Conservation (phyloP, 805 yeast species). For the Metschnikowia aberdeeniae region DNA sequence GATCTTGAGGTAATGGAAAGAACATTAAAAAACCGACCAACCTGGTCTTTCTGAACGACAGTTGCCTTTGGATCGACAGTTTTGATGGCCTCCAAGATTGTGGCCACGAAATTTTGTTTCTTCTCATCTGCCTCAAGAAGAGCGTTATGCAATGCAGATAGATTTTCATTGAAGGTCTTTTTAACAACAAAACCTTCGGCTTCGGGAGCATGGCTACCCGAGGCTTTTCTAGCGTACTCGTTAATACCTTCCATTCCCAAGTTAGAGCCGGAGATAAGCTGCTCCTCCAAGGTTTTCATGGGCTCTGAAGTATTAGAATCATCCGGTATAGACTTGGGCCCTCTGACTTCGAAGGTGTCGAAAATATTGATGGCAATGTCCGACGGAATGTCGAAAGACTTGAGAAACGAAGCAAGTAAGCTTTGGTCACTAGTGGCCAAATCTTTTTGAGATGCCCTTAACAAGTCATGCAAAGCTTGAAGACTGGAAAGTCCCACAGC, state of each 20-base stretch:
- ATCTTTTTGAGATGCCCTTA: conserved; percentile 17
- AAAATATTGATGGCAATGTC: conserved; percentile 41
- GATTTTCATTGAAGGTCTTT: conserved; percentile 27
- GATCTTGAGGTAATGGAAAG: conserved; percentile 45
- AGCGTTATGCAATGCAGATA: conserved; percentile 32
- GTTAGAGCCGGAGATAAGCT: background rate
- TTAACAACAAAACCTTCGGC: conserved; percentile 29
- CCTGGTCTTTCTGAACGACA: conserved; percentile 26
- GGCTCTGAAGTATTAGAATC: background rate
- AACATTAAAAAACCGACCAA: conserved; percentile 36
- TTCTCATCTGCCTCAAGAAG: conserved; percentile 23
- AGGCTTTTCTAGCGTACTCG: background rate
- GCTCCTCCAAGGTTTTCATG: conserved; percentile 1
- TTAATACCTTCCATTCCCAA: background rate
- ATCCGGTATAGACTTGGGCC: background rate
- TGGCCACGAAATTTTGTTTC: conserved; percentile 24
- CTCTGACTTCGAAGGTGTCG: conserved; percentile 8
- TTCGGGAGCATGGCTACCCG: background rate
- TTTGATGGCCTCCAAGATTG: conserved; percentile 18
- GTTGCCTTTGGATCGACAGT: conserved; percentile 28
- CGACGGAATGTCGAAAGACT: conserved; percentile 35
- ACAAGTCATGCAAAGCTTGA: conserved; percentile 6
- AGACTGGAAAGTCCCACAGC: conserved; percentile 30
- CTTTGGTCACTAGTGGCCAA: conserved; percentile 19
- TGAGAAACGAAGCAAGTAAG: conserved; percentile 20